A percentile compares a stretch with the other conserved stretches of the same genome.
Evolutionary conservation across 108 stramenopile species (phyloP).

Genomic region (Skeletonema grethae): DNA sequence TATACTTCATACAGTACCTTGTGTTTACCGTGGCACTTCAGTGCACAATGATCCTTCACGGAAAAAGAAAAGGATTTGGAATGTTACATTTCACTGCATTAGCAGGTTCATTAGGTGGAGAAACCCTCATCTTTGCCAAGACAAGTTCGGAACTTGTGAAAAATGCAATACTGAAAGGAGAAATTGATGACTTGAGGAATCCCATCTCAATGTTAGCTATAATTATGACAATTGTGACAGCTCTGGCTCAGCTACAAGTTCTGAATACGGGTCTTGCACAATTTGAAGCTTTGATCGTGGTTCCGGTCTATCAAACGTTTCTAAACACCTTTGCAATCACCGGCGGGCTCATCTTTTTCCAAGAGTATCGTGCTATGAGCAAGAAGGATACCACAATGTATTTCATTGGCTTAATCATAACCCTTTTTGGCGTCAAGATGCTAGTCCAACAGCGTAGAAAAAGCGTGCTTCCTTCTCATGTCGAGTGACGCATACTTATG

Average conservation of each 20-base stretch:
- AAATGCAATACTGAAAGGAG: conserved; percentile 40
- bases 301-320: conserved; percentile 55
- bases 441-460: conserved; percentile 16
- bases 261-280: conserved; percentile 49
- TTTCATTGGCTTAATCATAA: conserved; percentile 12
- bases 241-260: conserved; percentile 46
- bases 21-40: conserved; percentile 12
- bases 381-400: conserved; percentile 12
- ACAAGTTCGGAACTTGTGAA: conserved; percentile 42
- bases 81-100: conserved; percentile 37
- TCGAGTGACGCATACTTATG: not conserved
- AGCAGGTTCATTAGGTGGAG: conserved; percentile 52
- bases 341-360: conserved; percentile 52
- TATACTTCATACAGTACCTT: conserved; percentile 29
- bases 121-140: conserved; percentile 51
- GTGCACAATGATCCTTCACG: not conserved
- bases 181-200: conserved; percentile 19
- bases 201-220: conserved; percentile 34
- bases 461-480: not conserved
- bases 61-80: not conserved
- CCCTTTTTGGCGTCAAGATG: conserved; percentile 20
- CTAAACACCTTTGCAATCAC: conserved; percentile 41
- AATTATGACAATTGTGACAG: conserved; percentile 19
- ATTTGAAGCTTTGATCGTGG: conserved; percentile 43
- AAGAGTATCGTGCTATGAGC: conserved; percentile 44